Conservation (phyloP, 805 yeast genomes). For the Brettanomyces anomalus region DNA sequence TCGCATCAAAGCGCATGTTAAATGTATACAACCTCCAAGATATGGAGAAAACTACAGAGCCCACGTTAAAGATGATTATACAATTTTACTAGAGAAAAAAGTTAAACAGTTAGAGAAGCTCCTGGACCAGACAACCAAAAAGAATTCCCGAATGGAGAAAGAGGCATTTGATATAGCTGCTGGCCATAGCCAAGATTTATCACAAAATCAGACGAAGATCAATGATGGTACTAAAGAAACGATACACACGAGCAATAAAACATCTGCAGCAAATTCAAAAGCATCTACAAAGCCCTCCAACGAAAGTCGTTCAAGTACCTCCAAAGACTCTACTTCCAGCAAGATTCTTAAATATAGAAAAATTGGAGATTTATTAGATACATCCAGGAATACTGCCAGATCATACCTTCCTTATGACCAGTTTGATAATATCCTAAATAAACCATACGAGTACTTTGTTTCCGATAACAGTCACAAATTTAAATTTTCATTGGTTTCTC, state of each 20-base stretch:
- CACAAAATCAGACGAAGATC: neutral
- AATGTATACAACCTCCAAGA: conserved; percentile 56
- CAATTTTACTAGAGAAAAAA: conserved; percentile 45
- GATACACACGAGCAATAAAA: conserved; percentile 3
- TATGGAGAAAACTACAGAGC: conserved; percentile 33
- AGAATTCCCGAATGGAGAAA: conserved; percentile 2
- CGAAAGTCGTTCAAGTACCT: neutral
- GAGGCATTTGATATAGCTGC: neutral
- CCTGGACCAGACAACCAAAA: conserved; percentile 22
- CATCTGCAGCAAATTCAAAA: neutral
- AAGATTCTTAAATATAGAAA: conserved; percentile 21
- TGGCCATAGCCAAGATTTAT: neutral
- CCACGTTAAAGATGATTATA: conserved; percentile 47
- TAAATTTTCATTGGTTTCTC: conserved; percentile 25
- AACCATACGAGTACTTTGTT: conserved; percentile 16
- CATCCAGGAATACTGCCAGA: neutral
- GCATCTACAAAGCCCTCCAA: neutral
- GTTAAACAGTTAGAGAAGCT: conserved; percentile 42
- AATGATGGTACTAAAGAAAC: conserved; percentile 2
- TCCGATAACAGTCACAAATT: conserved; percentile 8
- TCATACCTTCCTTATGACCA: conserved; percentile 7
- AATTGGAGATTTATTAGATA: conserved; percentile 15
- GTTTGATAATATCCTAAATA: conserved; percentile 13
- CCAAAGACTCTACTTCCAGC: neutral
- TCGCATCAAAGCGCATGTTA: conserved; percentile 53